These are phyloP conservation scores for Kluyveromyces dobzhanskii DNA, from an alignment of 805 yeast genomes.

Conservation along the genomic window DNA sequence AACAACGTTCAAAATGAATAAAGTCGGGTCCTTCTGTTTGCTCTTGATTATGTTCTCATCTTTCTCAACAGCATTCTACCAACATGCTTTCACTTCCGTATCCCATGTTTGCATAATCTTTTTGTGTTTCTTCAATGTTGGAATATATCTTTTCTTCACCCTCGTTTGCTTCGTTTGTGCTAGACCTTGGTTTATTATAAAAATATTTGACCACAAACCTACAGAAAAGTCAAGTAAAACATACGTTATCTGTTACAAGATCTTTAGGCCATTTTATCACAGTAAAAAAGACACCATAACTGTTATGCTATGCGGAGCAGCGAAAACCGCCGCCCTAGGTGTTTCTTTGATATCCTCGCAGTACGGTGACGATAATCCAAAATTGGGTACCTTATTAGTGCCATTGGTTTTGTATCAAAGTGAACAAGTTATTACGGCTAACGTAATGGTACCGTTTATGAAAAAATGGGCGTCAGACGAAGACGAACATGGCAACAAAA, in stretches of 20 bases:
- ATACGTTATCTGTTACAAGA: slow-evolving; percentile 36
- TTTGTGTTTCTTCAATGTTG: slow-evolving; percentile 75
- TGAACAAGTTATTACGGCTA: slow-evolving; percentile 80
- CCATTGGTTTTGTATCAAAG: slow-evolving; percentile 83
- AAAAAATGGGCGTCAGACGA: slow-evolving; percentile 49
- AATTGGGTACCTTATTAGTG: slow-evolving; percentile 64
- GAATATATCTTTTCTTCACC: slow-evolving; percentile 72
- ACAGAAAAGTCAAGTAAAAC: slow-evolving; percentile 33
- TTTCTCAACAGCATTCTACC: slow-evolving; percentile 81
- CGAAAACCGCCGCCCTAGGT: slow-evolving; percentile 89
- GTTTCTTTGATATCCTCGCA: slow-evolving; percentile 76
- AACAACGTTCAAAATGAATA: slow-evolving; percentile 49
- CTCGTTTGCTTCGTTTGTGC: slow-evolving; percentile 49
- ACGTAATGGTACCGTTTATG: slow-evolving; percentile 56
- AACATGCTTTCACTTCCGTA: slow-evolving; percentile 65
- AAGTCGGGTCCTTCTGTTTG: slow-evolving; percentile 76
- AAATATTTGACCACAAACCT: slow-evolving; percentile 41
- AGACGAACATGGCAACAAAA: slow-evolving; percentile 9
- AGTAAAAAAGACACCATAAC: slow-evolving; percentile 65
- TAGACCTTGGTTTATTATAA: slow-evolving; percentile 47
- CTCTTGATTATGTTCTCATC: slow-evolving; percentile 69
- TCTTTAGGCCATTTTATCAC: slow-evolving; percentile 58
- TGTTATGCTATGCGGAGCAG: slow-evolving; percentile 83
- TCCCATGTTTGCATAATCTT: slow-evolving; percentile 63
- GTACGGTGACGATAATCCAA: slow-evolving; percentile 54